A percentile compares a stretch with the other conserved stretches of the same genome.
phyloP scores from a whole-genome alignment of 208 protist species.

The Leishmania amazonensis region DNA sequence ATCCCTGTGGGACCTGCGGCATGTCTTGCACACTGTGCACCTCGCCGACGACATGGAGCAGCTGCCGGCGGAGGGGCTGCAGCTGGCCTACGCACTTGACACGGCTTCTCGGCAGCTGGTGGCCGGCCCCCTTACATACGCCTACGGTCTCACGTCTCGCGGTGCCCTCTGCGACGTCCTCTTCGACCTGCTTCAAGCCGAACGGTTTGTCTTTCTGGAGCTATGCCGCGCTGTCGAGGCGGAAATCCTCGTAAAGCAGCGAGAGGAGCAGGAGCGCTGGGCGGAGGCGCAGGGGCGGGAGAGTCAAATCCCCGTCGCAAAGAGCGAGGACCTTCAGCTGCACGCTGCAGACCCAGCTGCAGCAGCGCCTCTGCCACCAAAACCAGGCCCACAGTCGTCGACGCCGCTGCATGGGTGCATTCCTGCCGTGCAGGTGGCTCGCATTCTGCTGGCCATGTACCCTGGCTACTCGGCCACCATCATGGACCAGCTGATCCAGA shows the following conservation, averaged over 20 bases:
- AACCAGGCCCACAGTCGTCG: background rate
- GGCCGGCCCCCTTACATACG: constrained; percentile 66
- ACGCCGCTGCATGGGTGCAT: constrained; percentile 37
- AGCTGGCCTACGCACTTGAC: constrained; percentile 72
- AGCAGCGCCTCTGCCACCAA: background rate
- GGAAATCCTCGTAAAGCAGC: constrained; percentile 1
- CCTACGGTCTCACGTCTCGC: constrained; percentile 62
- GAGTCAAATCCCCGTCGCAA: background rate
- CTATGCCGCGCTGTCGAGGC: constrained; percentile 58
- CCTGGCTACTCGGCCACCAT: constrained; percentile 52
- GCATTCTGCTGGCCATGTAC: constrained; percentile 69
- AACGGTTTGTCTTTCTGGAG: constrained; percentile 48
- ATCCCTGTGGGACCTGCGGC: constrained; percentile 33
- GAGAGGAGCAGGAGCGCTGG: background rate
- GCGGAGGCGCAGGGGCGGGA: background rate
- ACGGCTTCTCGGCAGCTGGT: constrained; percentile 40
- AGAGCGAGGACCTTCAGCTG: background rate
- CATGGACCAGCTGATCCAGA: constrained; percentile 55
- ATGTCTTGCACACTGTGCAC: constrained; percentile 17
- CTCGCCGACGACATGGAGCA: constrained; percentile 8
- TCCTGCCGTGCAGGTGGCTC: constrained; percentile 59
- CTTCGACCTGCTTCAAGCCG: constrained; percentile 55
- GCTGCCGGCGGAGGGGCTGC: constrained; percentile 44
- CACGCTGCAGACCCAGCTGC: background rate
- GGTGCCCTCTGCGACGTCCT: constrained; percentile 48